Percentiles rank a stretch among this genome's conserved stretches.
Evolutionary conservation across 2,329 filamentous ascomycete genomes (phyloP).

Genomic region (Fusarium musae): DNA sequence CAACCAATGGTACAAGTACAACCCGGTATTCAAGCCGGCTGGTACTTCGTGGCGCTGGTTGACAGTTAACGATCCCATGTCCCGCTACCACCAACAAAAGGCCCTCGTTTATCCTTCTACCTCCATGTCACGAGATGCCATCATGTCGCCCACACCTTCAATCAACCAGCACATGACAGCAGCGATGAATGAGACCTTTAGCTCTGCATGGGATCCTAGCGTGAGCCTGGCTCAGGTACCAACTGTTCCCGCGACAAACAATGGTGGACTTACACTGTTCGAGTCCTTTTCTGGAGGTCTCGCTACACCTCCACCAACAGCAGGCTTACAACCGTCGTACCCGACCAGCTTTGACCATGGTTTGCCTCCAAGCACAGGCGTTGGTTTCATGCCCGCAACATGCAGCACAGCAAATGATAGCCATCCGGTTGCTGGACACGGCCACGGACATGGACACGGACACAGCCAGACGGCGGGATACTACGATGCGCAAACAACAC

Average conservation of each 20-base stretch:
- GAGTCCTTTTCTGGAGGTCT: slow-evolving; percentile 65
- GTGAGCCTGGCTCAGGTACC: slow-evolving; percentile 49
- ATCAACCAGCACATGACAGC: slow-evolving; percentile 64
- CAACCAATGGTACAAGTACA: slow-evolving; percentile 63
- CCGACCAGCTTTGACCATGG: slow-evolving; percentile 57
- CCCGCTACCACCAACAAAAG: slow-evolving; percentile 66
- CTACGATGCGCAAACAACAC: slow-evolving; percentile 48
- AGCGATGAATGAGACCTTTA: slow-evolving; percentile 68
- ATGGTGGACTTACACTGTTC: slow-evolving; percentile 54
- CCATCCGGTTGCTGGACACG: slow-evolving; percentile 28
- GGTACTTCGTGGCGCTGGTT: slow-evolving; percentile 72
- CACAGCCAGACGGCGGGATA: slow-evolving; percentile 44
- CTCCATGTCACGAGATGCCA: slow-evolving; percentile 52
- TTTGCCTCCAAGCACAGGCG: slow-evolving; percentile 45
- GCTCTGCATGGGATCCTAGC: slow-evolving; percentile 58
- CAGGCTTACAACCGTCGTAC: slow-evolving; percentile 60
- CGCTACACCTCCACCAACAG: slow-evolving; percentile 67
- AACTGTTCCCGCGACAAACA: slow-evolving; percentile 49
- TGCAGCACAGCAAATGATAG: slow-evolving; percentile 44
- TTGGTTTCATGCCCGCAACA: slow-evolving; percentile 47
- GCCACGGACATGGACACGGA: not conserved
- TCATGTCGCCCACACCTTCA: slow-evolving; percentile 65
- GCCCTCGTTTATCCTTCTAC: slow-evolving; percentile 53
- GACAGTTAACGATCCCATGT: slow-evolving; percentile 68
- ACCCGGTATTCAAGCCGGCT: slow-evolving; percentile 60